A percentile compares a stretch with the other conserved stretches of the same genome.
phyloP scores from a whole-genome alignment of 352 stramenopile species.

The Phytophthora colocasiae region DNA sequence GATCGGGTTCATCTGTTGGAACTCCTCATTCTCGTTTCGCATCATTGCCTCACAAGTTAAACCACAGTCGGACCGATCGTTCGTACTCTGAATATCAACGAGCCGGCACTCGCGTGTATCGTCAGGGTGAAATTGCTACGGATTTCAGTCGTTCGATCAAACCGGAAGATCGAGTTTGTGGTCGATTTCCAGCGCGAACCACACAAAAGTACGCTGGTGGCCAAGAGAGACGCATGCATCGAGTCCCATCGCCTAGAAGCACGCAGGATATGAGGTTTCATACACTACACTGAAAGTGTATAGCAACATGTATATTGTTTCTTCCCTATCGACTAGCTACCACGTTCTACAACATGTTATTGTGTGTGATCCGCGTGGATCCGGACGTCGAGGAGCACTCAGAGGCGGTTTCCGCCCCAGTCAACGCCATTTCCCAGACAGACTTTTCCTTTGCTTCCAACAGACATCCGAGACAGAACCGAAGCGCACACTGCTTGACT shows the following conservation, averaged over 20 bases:
- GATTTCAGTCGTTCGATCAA: conserved; percentile 8
- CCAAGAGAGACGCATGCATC: too few relatives aligned
- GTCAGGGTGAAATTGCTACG: conserved; percentile 10
- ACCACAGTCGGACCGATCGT: conserved; percentile 1
- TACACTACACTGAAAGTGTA: conserved; percentile 1
- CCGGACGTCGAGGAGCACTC: conserved; percentile 20
- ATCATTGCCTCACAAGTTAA: background rate
- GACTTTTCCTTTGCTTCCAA: conserved; percentile 56
- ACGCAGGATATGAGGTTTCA: conserved; percentile 3
- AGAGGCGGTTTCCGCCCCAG: conserved; percentile 8
- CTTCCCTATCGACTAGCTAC: too few relatives aligned
- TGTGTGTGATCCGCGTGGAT: background rate
- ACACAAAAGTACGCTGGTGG: too few relatives aligned
- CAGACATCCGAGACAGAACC: conserved; percentile 58
- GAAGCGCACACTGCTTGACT: conserved; percentile 44
- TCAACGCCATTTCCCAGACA: conserved; percentile 49
- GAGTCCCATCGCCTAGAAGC: too few relatives aligned
- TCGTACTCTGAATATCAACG: conserved; percentile 32
- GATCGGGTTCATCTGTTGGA: conserved; percentile 1
- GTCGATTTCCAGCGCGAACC: conserved; percentile 16
- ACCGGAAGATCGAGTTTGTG: too few relatives aligned
- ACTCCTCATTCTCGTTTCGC: conserved; percentile 8
- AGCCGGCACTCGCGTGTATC: conserved; percentile 11
- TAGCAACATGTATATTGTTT: background rate
- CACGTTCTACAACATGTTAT: too few relatives aligned